phyloP scores from a whole-genome alignment of 345 rosid species.

The Hypericum androsaemum region DNA sequence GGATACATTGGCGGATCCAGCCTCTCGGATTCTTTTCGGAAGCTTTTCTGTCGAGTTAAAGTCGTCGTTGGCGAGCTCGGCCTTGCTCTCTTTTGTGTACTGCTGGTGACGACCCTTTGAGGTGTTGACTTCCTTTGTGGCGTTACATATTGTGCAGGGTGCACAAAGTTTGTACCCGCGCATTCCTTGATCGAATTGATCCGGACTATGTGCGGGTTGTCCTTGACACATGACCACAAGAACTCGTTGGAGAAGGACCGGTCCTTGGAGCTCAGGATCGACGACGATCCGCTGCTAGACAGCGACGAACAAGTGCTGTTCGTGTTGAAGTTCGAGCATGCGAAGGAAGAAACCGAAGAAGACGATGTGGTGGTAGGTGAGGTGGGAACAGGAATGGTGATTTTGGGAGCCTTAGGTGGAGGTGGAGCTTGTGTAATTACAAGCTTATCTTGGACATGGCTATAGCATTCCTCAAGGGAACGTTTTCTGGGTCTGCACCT shows the following conservation, averaged over 20 bases:
- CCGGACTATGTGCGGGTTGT: slow-evolving; percentile 59
- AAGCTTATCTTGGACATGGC: slow-evolving; percentile 54
- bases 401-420: slow-evolving; percentile 17
- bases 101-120: slow-evolving; percentile 19
- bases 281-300: slow-evolving; percentile 25
- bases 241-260: slow-evolving; percentile 77
- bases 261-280: slow-evolving; percentile 40
- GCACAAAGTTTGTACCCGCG: slow-evolving; percentile 18
- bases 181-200: slow-evolving; percentile 50
- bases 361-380: slow-evolving; percentile 31
- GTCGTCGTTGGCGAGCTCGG: slow-evolving; percentile 49
- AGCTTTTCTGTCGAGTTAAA: slow-evolving; percentile 56
- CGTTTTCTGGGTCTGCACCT: slow-evolving; percentile 45
- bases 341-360: slow-evolving; percentile 26
- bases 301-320: slow-evolving; percentile 38
- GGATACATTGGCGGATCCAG: slow-evolving; percentile 11
- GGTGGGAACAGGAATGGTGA: slow-evolving; percentile 20
- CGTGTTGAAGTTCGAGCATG: slow-evolving; percentile 19
- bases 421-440: slow-evolving; percentile 26
- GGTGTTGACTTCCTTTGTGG: slow-evolving; percentile 18
- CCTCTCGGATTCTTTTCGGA: slow-evolving; percentile 37
- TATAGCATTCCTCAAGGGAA: slow-evolving; percentile 20
- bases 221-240: slow-evolving; percentile 63
- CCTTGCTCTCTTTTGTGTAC: slow-evolving; percentile 39
- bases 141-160: slow-evolving; percentile 13